Conservation (phyloP, 2,329 filamentous ascomycete genomes). For the Alternaria sp. region DNA sequence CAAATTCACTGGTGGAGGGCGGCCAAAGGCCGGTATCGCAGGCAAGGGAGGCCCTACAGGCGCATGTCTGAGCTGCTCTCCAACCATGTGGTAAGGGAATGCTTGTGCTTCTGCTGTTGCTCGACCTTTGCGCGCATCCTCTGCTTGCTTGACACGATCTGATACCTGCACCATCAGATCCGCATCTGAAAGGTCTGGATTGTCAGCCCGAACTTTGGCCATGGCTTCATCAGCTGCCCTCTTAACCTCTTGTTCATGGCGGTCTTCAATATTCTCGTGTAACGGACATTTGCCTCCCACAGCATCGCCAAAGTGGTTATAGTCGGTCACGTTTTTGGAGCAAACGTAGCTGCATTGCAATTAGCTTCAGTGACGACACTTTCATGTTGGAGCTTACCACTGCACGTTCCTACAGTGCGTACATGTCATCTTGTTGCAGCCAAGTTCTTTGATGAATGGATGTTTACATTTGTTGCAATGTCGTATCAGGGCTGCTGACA, state of each 20-base stretch:
- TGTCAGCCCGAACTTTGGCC: constrained; percentile 63
- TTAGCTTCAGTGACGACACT: constrained; percentile 5
- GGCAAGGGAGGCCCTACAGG: neutral
- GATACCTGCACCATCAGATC: constrained; percentile 67
- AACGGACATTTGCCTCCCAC: constrained; percentile 66
- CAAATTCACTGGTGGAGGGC: neutral
- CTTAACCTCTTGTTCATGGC: constrained; percentile 70
- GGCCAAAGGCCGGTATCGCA: constrained; percentile 3
- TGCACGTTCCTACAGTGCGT: constrained; percentile 63
- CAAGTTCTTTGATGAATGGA: constrained; percentile 79
- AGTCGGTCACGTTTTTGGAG: constrained; percentile 67
- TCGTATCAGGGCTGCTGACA: constrained; percentile 80
- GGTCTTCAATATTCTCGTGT: constrained; percentile 68
- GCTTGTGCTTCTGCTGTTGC: constrained; percentile 22
- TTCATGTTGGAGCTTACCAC: constrained; percentile 56
- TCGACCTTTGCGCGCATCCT: constrained; percentile 33
- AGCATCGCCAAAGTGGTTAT: constrained; percentile 73
- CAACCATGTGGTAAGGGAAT: constrained; percentile 36
- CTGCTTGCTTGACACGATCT: constrained; percentile 55
- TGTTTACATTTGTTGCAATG: constrained; percentile 75
- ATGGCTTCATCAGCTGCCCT: constrained; percentile 68
- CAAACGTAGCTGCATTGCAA: constrained; percentile 70
- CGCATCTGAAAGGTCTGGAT: constrained; percentile 68
- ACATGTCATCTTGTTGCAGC: constrained; percentile 87
- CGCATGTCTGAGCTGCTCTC: constrained; percentile 22